Evolutionary conservation across 31 red algal species (phyloP), one percentile per base, ranked within the genome.

Genomic region (Endocladia muricata): DNA sequence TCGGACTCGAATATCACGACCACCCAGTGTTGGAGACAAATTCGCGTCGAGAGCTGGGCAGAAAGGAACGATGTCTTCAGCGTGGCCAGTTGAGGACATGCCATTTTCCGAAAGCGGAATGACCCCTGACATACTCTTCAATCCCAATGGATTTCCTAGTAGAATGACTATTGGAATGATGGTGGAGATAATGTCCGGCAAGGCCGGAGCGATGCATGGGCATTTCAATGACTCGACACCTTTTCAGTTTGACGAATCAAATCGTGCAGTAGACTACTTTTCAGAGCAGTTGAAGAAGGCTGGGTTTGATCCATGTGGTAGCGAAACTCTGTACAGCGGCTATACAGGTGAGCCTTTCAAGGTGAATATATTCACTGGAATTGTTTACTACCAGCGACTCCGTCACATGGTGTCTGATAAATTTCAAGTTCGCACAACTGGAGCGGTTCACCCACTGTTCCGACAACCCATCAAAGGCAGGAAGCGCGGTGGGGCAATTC

Each of bases 151-250:
- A n/a, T 97, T 97, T 82, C 94, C 94, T 40, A 90, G 84, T 72
- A 77, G 94, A 67, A 97, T 97, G 94, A 97, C 94, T 38, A 93
- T 97, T 35, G 94, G 94, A 32, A 97, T 93, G 91, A 93, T 97
- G 77, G 89, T 97, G 11, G 94, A 97, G 57, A 55, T 79, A 5
- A 97, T 97, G 89, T 77, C 86, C 7, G 94, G 89, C 30, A 97
- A 97, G 71, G 79, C 71, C 1, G 84, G 84, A 36, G 85, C 85
- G 21, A 41, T 89, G 26, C 89, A 97, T 61, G 94, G 94, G 5
- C 60, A 55, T 1, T 86, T 93, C 41, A 91, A 91, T 61, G 89
- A 90, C 41, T 81, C 79, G 23, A 90, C 85, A 54, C 86, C 77
- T 26, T 85, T 86, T 72, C 80, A 49, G 4, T 92, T 93, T 55